Percentiles rank a stretch among this genome's conserved stretches.
Conservation (phyloP, 345 rosid species). For the Cardamine resedifolia region DNA sequence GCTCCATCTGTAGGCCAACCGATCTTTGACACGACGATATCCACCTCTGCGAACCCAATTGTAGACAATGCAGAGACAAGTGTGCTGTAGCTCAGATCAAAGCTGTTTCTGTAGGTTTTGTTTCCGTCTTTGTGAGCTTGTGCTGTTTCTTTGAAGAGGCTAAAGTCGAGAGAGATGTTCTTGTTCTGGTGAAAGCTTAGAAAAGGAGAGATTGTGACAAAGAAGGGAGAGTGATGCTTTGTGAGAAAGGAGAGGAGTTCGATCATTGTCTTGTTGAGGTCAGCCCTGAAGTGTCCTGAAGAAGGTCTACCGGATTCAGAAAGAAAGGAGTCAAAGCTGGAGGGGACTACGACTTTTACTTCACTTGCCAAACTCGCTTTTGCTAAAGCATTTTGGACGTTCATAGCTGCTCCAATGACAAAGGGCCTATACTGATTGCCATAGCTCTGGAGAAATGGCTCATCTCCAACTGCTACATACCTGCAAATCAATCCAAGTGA, state of each 20-base stretch:
- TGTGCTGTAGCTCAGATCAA: constrained; percentile 70
- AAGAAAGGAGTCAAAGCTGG: constrained; percentile 65
- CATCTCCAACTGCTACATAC: constrained; percentile 85
- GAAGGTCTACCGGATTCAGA: constrained; percentile 70
- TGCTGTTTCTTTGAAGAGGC: constrained; percentile 65
- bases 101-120: constrained; percentile 70
- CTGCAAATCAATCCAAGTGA: constrained; percentile 43
- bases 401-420: constrained; percentile 76
- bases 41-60: constrained; percentile 62
- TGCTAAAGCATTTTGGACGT: constrained; percentile 69
- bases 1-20: constrained; percentile 99
- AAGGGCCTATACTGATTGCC: constrained; percentile 70
- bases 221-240: constrained; percentile 72
- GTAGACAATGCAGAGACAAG: constrained; percentile 59
- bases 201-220: constrained; percentile 69
- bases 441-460: constrained; percentile 66
- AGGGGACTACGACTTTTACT: constrained; percentile 86
- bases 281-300: constrained; percentile 74
- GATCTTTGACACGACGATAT: constrained; percentile 64
- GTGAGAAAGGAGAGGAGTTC: constrained; percentile 72
- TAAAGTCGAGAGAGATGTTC: constrained; percentile 68
- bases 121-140: constrained; percentile 53
- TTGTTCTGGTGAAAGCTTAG: constrained; percentile 56
- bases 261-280: constrained; percentile 78
- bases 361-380: constrained; percentile 60